Conservation (phyloP, 2,329 filamentous ascomycete species). For the Scytalidium sp. region DNA sequence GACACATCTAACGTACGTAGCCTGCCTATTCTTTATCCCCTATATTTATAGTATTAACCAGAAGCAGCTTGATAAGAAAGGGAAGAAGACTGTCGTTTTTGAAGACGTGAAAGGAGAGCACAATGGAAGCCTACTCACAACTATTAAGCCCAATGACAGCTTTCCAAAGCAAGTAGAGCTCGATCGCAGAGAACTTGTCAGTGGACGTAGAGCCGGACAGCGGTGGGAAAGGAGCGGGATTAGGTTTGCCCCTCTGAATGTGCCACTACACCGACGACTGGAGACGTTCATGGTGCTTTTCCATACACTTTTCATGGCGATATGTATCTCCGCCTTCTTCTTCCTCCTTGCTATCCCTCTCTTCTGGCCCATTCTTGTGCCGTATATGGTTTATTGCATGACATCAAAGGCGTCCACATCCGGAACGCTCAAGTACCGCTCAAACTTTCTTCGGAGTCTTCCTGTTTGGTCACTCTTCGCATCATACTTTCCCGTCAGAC, state of each 20-base stretch:
- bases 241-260: constrained; percentile 77
- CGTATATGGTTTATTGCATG: constrained; percentile 81
- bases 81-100: constrained; percentile 11
- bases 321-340: constrained; percentile 78
- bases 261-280: constrained; percentile 67
- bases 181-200: constrained; percentile 18
- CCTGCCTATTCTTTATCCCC: background rate
- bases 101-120: constrained; percentile 19
- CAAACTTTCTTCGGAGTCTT: constrained; percentile 68
- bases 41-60: background rate
- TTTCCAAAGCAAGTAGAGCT: constrained; percentile 14
- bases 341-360: constrained; percentile 87
- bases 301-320: constrained; percentile 69
- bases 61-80: background rate
- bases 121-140: constrained; percentile 21
- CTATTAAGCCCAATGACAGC: constrained; percentile 17
- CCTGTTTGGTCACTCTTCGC: constrained; percentile 86
- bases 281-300: constrained; percentile 77
- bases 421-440: constrained; percentile 72
- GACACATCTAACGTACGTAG: constrained; percentile 22
- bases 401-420: constrained; percentile 75
- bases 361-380: constrained; percentile 75
- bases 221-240: constrained; percentile 49
- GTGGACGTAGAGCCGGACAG: constrained; percentile 28
- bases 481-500: constrained; percentile 83